These are phyloP conservation scores for Xylariaceae sp. DNA, from an alignment of 2,329 filamentous ascomycete species.

Conservation along the genomic window DNA sequence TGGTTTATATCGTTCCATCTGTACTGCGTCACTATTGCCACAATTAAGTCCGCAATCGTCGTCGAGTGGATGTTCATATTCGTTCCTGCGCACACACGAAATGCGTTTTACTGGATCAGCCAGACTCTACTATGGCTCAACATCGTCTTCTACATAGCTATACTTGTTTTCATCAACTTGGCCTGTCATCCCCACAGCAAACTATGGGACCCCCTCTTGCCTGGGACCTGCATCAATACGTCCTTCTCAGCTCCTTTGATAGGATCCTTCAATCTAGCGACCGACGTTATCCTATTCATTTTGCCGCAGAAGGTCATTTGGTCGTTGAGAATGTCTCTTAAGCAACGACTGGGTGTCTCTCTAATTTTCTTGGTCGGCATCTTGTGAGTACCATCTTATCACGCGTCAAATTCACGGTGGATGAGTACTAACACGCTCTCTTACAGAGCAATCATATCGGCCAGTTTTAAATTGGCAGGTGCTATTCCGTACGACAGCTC, in stretches of 20 bases:
- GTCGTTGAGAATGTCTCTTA: constrained; percentile 5
- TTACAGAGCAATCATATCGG: constrained; percentile 35
- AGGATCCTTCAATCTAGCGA: constrained; percentile 15
- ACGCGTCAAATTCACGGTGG: neutral
- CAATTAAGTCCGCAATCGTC: constrained; percentile 18
- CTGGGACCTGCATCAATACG: constrained; percentile 16
- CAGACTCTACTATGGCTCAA: constrained; percentile 6
- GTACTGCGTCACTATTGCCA: constrained; percentile 11
- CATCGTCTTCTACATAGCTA: constrained; percentile 11
- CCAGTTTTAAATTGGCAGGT: constrained; percentile 31
- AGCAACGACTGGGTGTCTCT: constrained; percentile 11
- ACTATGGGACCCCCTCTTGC: constrained; percentile 17
- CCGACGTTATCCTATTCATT: constrained; percentile 12
- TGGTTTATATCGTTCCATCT: constrained; percentile 15
- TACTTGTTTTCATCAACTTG: constrained; percentile 12
- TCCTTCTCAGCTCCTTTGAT: constrained; percentile 13
- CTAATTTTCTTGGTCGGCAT: constrained; percentile 12
- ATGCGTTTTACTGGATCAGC: constrained; percentile 19
- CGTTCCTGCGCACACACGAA: constrained; percentile 14
- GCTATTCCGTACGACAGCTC: neutral
- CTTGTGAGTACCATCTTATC: constrained; percentile 8
- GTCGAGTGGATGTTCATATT: constrained; percentile 20
- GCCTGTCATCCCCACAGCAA: constrained; percentile 14
- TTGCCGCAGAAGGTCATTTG: constrained; percentile 15
- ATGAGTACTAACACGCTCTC: neutral